Evolutionary conservation across 495 filamentous ascomycete genomes (phyloP), one percentile per base, ranked within the genome.

Genomic region (Evernia prunastri): DNA sequence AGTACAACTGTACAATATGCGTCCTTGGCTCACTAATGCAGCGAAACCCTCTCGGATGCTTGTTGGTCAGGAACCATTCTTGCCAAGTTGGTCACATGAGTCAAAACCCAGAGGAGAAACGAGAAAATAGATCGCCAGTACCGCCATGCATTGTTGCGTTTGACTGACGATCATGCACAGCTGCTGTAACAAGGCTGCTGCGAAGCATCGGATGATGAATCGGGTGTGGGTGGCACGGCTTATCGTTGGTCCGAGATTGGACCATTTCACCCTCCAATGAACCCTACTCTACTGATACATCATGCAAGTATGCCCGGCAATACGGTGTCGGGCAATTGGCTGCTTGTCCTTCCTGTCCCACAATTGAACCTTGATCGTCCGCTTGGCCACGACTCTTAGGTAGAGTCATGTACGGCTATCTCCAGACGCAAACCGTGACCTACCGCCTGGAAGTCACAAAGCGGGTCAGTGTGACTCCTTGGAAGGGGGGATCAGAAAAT

Each of bases 351-450:
- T 15, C 12, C 15, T 5, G 4, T 51, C 47, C 47, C 23, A 29
- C 47, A 51, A 10, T 11, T 7, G 1, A n/a, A n/a, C n/a, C 42
- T 10, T 40, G 10, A 43, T 8, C 15, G 3, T 43, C 18, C 7
- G 9, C 17, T 42, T 42, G 39, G 39, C 39, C 7, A 23, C 6
- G 20, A 45, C 23, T 49, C 23, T 49, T 25, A 43, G 18, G 31
- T 20, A 17, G 49, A 37, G 10, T 20, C 49, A 42, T 25, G 47
- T 42, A 60, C 47, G 8, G 15, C 57, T 66, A 54, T 61, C 51
- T 35, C 56, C 74, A 43, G 72, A 74, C 23, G 82, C 82, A 70
- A 82, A 86, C 59, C 77, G 76, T 65, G 80, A 83, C 62, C 74
- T 78, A 67, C 76, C 72, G 60, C 45, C 45, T 49, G 5, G 20